Evolutionary conservation across 2,329 filamentous ascomycete species (phyloP), one percentile per base, ranked within the genome.

Genomic region (Fonsecaea nubica): DNA sequence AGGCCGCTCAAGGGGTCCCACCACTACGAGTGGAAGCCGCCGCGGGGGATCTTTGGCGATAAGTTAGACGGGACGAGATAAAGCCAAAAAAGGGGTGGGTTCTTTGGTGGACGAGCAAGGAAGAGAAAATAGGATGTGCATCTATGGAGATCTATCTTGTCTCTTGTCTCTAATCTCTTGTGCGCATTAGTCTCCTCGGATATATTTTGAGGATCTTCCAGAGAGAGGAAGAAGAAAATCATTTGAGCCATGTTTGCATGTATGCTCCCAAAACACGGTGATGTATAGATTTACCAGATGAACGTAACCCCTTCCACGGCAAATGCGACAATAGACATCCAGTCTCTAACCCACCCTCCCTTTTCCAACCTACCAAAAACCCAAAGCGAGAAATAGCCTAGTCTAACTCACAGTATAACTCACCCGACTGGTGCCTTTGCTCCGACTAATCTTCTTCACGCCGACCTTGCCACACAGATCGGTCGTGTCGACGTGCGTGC

Each of bases 401-500:
- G n/a, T n/a, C n/a, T n/a, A n/a, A 61, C 54, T 58, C 15, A 78
- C 74, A 30, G 53, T 75, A 75, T 84, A 84, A 58, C 77, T 77
- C 59, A 91, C 85, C 71, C 86, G 83, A 62, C 85, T 89, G 9
- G 80, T 82, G 2, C 89, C 89, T 76, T 90, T 90, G 61, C 80
- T 82, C 76, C 89, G 82, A 68, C 83, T 83, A 62, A 92, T 89
- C 79, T 89, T 91, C 80, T 83, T 89, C 3, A 92, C 87, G 2
- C 79, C 85, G 4, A 87, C 86, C 74, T 84, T 83, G 0, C 89
- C 87, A 72, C 85, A 87, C 66, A 83, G 71, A 64, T 84, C 81
- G 21, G 88, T 89, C 18, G 79, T 83, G 35, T 84, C 80, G 3
- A 92, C 89, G 80, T 92, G 90, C 32, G 90, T 92, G 0, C 90